phyloP scores from a whole-genome alignment of 768 basidiomycete species.

The Russula sp. region DNA sequence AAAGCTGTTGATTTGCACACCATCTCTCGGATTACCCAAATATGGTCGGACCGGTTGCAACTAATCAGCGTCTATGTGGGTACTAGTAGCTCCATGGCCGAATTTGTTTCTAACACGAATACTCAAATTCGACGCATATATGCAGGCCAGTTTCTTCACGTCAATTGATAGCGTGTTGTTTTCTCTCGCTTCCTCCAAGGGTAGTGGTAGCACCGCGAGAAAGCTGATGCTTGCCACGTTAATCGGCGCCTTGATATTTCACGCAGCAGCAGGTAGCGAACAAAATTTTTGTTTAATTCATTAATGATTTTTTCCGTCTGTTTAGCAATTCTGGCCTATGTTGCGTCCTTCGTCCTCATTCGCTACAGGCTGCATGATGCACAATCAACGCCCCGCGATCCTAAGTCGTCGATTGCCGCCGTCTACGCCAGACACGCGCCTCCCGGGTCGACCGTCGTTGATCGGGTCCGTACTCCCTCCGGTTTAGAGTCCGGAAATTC shows the following conservation, averaged over 20 bases:
- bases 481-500: conserved; percentile 10
- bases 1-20: conserved; percentile 15
- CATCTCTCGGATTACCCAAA: conserved; percentile 9
- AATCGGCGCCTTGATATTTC: conserved; percentile 17
- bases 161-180: conserved; percentile 21
- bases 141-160: conserved; percentile 19
- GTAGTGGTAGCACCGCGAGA: neutral
- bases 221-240: conserved; percentile 14
- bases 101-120: neutral
- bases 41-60: conserved; percentile 19
- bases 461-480: neutral
- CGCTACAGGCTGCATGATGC: conserved; percentile 11
- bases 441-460: neutral
- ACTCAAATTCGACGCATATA: neutral
- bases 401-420: neutral
- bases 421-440: conserved; percentile 4
- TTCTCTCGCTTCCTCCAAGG: conserved; percentile 15
- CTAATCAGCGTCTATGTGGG: conserved; percentile 18
- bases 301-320: neutral
- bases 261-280: conserved; percentile 13
- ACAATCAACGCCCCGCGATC: neutral
- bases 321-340: conserved; percentile 18
- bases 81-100: neutral
- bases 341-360: conserved; percentile 19
- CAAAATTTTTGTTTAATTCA: neutral